These are phyloP conservation scores for Tagetes patula DNA, from an alignment of 129 eudicot species.

Conservation along the genomic window DNA sequence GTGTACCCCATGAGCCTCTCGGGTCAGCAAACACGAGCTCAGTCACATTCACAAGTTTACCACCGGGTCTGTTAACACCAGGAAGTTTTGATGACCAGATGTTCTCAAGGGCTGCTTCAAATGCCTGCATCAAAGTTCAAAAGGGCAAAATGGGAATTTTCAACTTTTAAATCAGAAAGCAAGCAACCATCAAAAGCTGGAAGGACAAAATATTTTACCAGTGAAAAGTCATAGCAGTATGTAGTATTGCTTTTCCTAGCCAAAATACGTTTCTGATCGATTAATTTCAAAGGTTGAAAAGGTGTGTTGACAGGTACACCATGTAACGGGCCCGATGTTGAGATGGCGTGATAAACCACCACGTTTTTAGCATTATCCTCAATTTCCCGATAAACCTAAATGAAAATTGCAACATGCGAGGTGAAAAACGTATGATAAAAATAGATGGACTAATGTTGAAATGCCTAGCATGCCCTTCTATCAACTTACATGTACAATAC, in stretches of 20 bases:
- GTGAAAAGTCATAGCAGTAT: conserved; percentile 91
- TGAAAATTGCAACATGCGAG: neutral
- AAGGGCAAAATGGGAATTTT: conserved; percentile 5
- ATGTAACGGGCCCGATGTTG: conserved; percentile 61
- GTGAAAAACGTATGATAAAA: conserved; percentile 7
- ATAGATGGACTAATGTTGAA: neutral
- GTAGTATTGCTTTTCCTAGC: conserved; percentile 96
- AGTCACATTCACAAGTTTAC: conserved; percentile 51
- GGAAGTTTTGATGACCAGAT: conserved; percentile 58
- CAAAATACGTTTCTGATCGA: conserved; percentile 79
- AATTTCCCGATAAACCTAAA: conserved; percentile 79
- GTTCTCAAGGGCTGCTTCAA: conserved; percentile 72
- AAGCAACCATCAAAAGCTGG: neutral
- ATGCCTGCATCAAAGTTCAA: conserved; percentile 54
- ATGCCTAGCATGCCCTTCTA: conserved; percentile 11
- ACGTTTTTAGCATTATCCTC: conserved; percentile 52
- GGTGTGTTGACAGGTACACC: conserved; percentile 71
- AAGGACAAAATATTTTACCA: conserved; percentile 49
- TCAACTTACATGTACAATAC: conserved; percentile 79
- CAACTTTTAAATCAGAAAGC: conserved; percentile 34
- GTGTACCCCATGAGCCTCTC: conserved; percentile 77
- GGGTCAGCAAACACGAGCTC: conserved; percentile 75
- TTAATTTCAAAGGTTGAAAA: conserved; percentile 74
- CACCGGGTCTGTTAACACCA: conserved; percentile 38
- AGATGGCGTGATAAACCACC: conserved; percentile 62